Conservation (phyloP, 768 basidiomycete species). For the Suillus occidentalis region DNA sequence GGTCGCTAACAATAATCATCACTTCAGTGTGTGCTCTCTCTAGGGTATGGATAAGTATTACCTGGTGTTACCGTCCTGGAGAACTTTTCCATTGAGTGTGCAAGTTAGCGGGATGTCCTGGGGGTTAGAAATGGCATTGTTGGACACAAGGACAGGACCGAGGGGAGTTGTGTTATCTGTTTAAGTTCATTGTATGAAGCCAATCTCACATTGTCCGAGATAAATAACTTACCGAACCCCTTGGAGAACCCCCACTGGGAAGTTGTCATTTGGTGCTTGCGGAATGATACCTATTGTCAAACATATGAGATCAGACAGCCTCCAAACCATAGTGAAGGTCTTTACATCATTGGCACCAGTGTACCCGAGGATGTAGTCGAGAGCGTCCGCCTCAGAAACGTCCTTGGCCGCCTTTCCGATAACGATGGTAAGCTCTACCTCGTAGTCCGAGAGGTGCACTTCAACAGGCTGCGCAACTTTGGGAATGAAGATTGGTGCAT, state of each 20-base stretch:
- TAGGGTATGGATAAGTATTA: slow-evolving; percentile 24
- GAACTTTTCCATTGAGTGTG: slow-evolving; percentile 59
- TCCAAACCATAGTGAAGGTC: slow-evolving; percentile 8
- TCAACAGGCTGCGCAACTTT: slow-evolving; percentile 66
- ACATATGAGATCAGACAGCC: not conserved
- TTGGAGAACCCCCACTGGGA: slow-evolving; percentile 91
- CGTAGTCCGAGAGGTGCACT: slow-evolving; percentile 77
- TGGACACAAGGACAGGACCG: slow-evolving; percentile 79
- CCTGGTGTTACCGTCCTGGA: slow-evolving; percentile 83
- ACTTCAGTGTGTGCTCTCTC: not conserved
- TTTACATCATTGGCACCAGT: slow-evolving; percentile 76
- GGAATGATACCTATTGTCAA: slow-evolving; percentile 65
- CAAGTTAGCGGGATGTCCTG: slow-evolving; percentile 63
- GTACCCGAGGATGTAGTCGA: slow-evolving; percentile 86
- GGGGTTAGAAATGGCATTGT: slow-evolving; percentile 61
- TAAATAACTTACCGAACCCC: slow-evolving; percentile 60
- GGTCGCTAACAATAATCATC: slow-evolving; percentile 48
- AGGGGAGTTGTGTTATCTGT: slow-evolving; percentile 54
- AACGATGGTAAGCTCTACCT: slow-evolving; percentile 79
- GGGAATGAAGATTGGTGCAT: slow-evolving; percentile 65
- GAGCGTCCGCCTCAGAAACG: slow-evolving; percentile 75
- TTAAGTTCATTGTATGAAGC: not conserved
- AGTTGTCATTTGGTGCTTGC: slow-evolving; percentile 75
- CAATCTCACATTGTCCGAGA: not conserved
- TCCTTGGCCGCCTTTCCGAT: slow-evolving; percentile 82